phyloP scores from a whole-genome alignment of 805 yeast species.

The Nakazawaea holstii region DNA sequence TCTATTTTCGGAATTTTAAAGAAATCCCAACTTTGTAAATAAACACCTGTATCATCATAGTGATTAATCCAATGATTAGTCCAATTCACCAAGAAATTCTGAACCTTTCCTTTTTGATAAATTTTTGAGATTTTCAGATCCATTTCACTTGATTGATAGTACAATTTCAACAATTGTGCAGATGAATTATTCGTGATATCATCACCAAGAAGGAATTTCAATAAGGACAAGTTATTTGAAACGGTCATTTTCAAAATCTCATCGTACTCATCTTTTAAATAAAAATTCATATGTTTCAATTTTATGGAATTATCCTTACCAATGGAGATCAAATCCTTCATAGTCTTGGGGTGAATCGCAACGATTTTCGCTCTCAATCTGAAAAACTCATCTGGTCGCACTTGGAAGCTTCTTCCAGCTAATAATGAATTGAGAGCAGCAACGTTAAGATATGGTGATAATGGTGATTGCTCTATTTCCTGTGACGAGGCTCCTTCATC shows the following conservation, averaged over 20 bases:
- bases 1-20: neutral
- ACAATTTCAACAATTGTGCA: neutral
- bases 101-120: neutral
- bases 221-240: slow-evolving; percentile 5
- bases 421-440: neutral
- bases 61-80: neutral
- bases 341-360: neutral
- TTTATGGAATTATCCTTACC: neutral
- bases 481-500: neutral
- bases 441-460: neutral
- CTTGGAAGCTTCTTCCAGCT: neutral
- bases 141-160: neutral
- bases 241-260: neutral
- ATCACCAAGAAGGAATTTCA: slow-evolving; percentile 7
- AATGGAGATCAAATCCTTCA: slow-evolving; percentile 1
- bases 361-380: neutral
- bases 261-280: neutral
- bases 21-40: slow-evolving; percentile 5
- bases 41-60: neutral
- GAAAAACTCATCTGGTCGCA: neutral
- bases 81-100: slow-evolving; percentile 1
- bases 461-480: neutral
- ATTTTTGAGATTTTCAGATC: neutral
- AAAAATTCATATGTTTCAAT: neutral
- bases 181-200: slow-evolving; percentile 5